Percentiles rank a stretch among this genome's conserved stretches.
phyloP scores from a whole-genome alignment of 2,329 filamentous ascomycete genomes.

The Metarhizium guizhouense region DNA sequence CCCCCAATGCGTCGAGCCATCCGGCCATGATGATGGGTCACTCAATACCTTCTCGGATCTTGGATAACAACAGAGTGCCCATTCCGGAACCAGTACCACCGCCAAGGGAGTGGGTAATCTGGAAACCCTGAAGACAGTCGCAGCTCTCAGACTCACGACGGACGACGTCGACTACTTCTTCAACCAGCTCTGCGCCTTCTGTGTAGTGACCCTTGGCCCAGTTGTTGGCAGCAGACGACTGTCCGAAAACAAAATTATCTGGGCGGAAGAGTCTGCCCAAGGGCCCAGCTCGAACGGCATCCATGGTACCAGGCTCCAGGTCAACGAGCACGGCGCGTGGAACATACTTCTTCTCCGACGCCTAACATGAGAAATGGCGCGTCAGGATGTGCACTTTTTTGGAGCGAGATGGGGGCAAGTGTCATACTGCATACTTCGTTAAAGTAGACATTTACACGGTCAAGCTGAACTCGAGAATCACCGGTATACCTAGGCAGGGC shows the following conservation, averaged over 20 bases:
- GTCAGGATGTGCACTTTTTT: background rate
- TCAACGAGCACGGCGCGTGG: constrained; percentile 98
- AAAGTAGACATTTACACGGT: constrained; percentile 99
- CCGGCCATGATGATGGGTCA: background rate
- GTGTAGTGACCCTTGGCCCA: constrained; percentile 99
- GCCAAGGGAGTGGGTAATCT: constrained; percentile 99
- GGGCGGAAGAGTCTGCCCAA: constrained; percentile 98
- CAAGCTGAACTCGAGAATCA: constrained; percentile 94
- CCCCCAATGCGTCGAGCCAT: background rate
- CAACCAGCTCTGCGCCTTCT: constrained; percentile 95
- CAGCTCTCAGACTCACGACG: constrained; percentile 97
- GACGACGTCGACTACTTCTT: constrained; percentile 95
- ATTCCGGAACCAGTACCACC: constrained; percentile 99
- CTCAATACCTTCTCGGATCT: constrained; percentile 70
- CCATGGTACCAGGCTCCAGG: constrained; percentile 98
- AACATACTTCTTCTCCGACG: constrained; percentile 96
- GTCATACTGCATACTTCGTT: constrained; percentile 46
- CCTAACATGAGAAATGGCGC: constrained; percentile 40
- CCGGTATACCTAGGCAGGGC: constrained; percentile 63
- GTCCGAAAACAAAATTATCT: constrained; percentile 99
- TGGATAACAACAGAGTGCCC: constrained; percentile 98
- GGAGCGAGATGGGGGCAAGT: constrained; percentile 1
- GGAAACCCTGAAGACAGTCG: constrained; percentile 98
- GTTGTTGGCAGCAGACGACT: constrained; percentile 99
- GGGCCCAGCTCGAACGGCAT: constrained; percentile 93